Evolutionary conservation across 2,329 filamentous ascomycete genomes (phyloP), one percentile per base, ranked within the genome.

Genomic region (Myriosclerotinia curreyana): DNA sequence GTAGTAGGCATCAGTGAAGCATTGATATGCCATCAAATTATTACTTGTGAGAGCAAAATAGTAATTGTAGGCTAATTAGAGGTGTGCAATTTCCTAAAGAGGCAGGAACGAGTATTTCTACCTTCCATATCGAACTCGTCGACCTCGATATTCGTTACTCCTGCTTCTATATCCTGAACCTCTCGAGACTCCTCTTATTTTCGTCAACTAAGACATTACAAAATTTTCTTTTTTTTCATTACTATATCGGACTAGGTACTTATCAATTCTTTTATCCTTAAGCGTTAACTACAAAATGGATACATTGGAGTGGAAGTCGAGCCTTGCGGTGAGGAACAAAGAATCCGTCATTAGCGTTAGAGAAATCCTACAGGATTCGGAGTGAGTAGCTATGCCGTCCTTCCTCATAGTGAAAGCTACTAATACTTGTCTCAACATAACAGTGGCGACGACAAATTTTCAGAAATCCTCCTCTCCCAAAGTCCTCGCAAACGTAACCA

Each of bases 291-390:
- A 36, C 14, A 48, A 36, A 38, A 59, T 59, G 55, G 42, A 59
- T 31, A 14, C 31, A 36, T 59, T 46, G 42, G 28, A 48, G 42
- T 59, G 55, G 55, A 48, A 31, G 2, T 36, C 34, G 11, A 17
- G 34, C 31, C 34, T 63, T 50, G 52, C 46, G 14, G 31, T 31
- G 14, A 56, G 60, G 28, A 49, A 42, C 11, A 63, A 58, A 48
- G 52, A 48, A 22, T 34, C 60, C 15, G 8, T 48, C 12, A 25
- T 38, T n/a, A 55, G n/a, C 9, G 49, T 59, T n/a, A 48, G 55
- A 59, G 55, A 62, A 53, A 15, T 44, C 12, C 17, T 44, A 15
- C 36, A 62, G 34, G 40, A 55, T 34, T 62, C 38, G 1, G 59
- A 55, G 59, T 54, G n/a, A 59, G 55, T 59, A 22, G 8, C 31